Evolutionary conservation across 129 eudicot genomes (phyloP), one percentile per base, ranked within the genome.

Genomic region (Deinandra increscens): DNA sequence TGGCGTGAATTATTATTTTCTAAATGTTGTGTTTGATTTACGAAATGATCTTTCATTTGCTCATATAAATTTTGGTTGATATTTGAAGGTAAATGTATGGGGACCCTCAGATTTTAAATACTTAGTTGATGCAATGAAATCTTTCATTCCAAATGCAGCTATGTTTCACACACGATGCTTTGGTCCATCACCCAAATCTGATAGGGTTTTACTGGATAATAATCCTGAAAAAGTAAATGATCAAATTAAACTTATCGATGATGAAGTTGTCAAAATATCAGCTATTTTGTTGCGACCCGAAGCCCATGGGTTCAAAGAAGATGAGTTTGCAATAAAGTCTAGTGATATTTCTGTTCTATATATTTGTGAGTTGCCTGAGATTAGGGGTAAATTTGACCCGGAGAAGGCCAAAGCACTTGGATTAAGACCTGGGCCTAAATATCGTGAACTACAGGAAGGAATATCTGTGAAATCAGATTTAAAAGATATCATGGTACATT

Each of bases 81-180:
- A 42, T 79, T 33, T 82, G 71, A 64, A 88, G 97, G 97, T 91
- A 39, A 92, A 92, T 38, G 79, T 83, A 10, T 88, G 96, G 98
- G 98, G 98, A 13, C 95, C 98, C 12, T 89, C 98, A 7, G 96
- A 89, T 78, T 81, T 92, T 29, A 81, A 81, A 29, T 81, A 84
- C 65, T 78, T 92, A 50, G 88, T 92, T 46, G 86, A 81, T 51
- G 98, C 96, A 18, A 92, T 92, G 96, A 86, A 79, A 77, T 81
- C 88, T 29, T 92, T 92, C 82, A 81, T 92, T 69, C 98, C 98
- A 41, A 88, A 84, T 73, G 96, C 98, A 62, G 96, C 96, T 74
- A 86, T 89, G 96, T 90, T 89, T 71, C 92, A 93, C 70, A 79
- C 95, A 1, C 88, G 64, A 46, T 81, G 96, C 80, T 93, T 93